phyloP scores from a whole-genome alignment of 73 alveolate species.

The Effrenium voratum region DNA sequence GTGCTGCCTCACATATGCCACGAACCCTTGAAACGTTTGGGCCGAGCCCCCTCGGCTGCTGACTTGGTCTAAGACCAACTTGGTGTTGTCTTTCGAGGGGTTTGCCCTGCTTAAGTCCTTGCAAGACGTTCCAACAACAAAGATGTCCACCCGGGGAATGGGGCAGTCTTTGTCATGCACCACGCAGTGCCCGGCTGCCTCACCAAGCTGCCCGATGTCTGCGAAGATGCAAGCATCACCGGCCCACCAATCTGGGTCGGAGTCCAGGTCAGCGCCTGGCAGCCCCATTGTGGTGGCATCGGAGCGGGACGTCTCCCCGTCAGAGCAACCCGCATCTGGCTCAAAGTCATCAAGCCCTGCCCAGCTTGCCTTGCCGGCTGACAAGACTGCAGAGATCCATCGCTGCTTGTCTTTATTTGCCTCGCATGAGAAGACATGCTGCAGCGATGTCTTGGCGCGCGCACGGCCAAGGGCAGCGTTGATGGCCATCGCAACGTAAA shows the following conservation, averaged over 20 bases:
- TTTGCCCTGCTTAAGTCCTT: conserved; percentile 17
- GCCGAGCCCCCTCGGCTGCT: conserved; percentile 13
- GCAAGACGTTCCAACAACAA: conserved; percentile 19
- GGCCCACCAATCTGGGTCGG: too few relatives aligned
- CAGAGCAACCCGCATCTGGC: too few relatives aligned
- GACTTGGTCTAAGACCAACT: neutral
- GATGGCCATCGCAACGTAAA: conserved; percentile 28
- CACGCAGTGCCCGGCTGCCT: neutral
- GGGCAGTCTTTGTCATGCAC: neutral
- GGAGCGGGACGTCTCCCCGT: too few relatives aligned
- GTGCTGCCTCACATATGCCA: neutral
- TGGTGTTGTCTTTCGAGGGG: neutral
- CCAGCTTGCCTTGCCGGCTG: too few relatives aligned
- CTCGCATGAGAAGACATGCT: conserved; percentile 14
- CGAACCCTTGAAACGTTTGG: conserved; percentile 32
- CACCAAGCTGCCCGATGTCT: neutral
- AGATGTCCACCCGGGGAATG: conserved; percentile 9
- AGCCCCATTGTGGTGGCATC: too few relatives aligned
- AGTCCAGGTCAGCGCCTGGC: too few relatives aligned
- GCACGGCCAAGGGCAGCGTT: neutral
- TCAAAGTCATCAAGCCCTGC: too few relatives aligned
- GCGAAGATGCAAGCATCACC: neutral
- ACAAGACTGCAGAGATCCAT: conserved; percentile 41
- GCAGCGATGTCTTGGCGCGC: neutral
- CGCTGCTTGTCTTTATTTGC: neutral